These are phyloP conservation scores for Dothidotthia symphoricarpi DNA, from an alignment of 2,329 filamentous ascomycete genomes.

Conservation along the genomic window DNA sequence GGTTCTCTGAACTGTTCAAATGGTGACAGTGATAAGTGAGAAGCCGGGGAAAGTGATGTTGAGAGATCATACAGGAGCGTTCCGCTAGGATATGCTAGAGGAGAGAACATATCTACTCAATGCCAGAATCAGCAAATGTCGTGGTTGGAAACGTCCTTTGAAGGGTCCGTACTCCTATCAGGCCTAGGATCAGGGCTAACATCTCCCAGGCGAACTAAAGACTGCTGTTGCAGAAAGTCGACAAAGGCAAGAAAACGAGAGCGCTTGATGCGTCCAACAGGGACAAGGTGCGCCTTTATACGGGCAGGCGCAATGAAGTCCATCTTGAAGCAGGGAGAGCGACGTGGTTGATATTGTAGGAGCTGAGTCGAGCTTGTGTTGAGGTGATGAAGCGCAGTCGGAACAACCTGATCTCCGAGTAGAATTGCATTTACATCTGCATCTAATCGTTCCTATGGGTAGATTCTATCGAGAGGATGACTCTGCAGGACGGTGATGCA, in stretches of 20 bases:
- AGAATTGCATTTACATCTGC: no score
- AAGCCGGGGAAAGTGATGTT: slow-evolving; percentile 73
- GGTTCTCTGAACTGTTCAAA: slow-evolving; percentile 90
- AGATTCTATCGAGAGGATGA: slow-evolving; percentile 11
- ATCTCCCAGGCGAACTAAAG: slow-evolving; percentile 80
- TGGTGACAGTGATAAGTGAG: slow-evolving; percentile 75
- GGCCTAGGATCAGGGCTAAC: slow-evolving; percentile 81
- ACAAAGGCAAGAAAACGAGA: slow-evolving; percentile 78
- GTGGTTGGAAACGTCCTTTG: slow-evolving; percentile 14
- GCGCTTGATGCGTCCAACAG: slow-evolving; percentile 80
- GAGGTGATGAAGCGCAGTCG: no score
- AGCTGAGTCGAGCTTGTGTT: no score
- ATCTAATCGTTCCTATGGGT: not conserved
- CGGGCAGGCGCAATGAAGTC: slow-evolving; percentile 73
- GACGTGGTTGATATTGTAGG: slow-evolving; percentile 52
- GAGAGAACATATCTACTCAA: slow-evolving; percentile 82
- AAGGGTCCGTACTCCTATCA: slow-evolving; percentile 69
- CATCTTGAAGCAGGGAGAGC: slow-evolving; percentile 76
- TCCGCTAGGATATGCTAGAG: slow-evolving; percentile 80
- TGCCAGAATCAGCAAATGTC: slow-evolving; percentile 35
- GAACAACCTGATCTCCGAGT: no score
- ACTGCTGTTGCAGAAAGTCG: slow-evolving; percentile 72
- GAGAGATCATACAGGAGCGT: slow-evolving; percentile 85
- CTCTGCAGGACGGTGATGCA: slow-evolving; percentile 15
- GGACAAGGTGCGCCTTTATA: slow-evolving; percentile 82